Evolutionary conservation across 768 basidiomycete species (phyloP).

Genomic region (Trametes sanguinea): DNA sequence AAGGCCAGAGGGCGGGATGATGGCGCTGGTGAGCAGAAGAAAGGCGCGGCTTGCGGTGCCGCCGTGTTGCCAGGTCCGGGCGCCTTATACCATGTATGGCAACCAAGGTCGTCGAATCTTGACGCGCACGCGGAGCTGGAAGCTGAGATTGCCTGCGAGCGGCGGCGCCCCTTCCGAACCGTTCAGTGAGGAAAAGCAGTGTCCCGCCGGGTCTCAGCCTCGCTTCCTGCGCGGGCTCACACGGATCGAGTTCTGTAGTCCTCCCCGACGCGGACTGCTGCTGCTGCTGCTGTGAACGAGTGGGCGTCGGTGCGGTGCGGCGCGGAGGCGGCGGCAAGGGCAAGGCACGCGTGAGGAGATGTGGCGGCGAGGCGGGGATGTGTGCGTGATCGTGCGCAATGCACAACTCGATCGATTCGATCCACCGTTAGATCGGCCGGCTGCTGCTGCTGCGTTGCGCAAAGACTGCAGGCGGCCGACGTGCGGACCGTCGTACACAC

Average conservation of each 20-base stretch:
- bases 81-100: conserved; percentile 4
- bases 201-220: conserved; percentile 3
- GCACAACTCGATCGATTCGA: not conserved
- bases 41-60: not conserved
- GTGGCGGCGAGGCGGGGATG: no score
- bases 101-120: not conserved
- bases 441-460: no score
- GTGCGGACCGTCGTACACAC: not conserved
- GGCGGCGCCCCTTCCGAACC: conserved; percentile 1
- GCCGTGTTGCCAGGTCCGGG: not conserved
- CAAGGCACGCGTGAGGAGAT: not conserved
- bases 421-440: not conserved
- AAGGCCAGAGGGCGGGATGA: not conserved
- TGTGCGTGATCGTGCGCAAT: not conserved
- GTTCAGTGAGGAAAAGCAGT: conserved; percentile 2
- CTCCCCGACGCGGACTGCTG: no score
- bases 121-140: conserved; percentile 17
- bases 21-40: conserved; percentile 9
- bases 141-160: conserved; percentile 15
- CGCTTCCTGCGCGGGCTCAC: not conserved
- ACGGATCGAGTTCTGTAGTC: no score
- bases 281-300: no score
- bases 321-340: not conserved
- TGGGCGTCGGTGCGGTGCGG: not conserved
- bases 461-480: not conserved